Base-by-base conservation (phyloP, 2,329 filamentous ascomycete species). In the Xylaria sp. region DNA sequence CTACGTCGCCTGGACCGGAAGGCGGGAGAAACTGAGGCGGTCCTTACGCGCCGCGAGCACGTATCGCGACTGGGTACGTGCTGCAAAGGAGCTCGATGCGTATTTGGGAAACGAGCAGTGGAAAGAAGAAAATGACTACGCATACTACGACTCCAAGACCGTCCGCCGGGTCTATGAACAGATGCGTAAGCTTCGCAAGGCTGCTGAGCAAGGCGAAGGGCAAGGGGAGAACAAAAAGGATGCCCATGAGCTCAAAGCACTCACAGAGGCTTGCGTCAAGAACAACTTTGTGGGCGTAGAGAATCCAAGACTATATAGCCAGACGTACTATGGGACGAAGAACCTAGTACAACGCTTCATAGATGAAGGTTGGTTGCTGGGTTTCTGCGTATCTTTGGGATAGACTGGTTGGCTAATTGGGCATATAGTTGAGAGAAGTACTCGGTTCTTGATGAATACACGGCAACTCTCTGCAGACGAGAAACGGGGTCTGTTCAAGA, bases 251-350 rank as follows among this genome's bases (percentile, higher is more conserved):
- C 85, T 99, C 64, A 91, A 90, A 70, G 87, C 87, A 0, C 82
- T 98, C 68, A 84, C 97, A 23, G 94, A 97, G 82, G 93, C 93
- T 15, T 98, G 94, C 78, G 92, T 98, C 75, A 99, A 98, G 86
- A 97, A 94, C 81, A 98, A 99, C 78, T 99, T 98, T 81, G 94
- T 93, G 20, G 96, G 96, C 0, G 91, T 97, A 15, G 96, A 99
- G 80, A 98, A 97, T 76, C 90, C 95, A 10, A 88, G 94, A 64
- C 83, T 99, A n/a, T 99, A 99, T 80, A 97, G 93, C 76, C 94
- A 98, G 82, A 97, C 95, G 2, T 99, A 99, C 79, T 97, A 94
- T 75, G 96, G 96, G 39, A 98, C 96, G n/a, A 99, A 99, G 81
- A 89, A 96, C 70, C 82, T 98, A 72, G 93, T 97, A 37, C 96